Conservation (phyloP, 257 asterid genomes). For the Solanum chmielewskii region DNA sequence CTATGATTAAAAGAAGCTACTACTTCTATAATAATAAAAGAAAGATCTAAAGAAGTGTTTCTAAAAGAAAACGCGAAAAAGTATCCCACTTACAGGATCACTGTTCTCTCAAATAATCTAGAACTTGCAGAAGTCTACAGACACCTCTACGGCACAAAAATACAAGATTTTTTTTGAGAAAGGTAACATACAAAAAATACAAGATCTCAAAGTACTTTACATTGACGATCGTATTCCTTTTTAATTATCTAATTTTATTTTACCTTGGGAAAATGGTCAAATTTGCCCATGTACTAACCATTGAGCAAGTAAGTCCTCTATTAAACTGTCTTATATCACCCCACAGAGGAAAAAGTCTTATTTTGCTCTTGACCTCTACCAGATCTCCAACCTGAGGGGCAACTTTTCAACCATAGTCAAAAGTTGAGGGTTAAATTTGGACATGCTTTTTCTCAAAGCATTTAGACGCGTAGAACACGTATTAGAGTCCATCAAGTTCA, state of each 20-base stretch:
- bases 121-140: background rate
- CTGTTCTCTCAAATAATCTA: background rate
- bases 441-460: background rate
- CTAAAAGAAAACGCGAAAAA: background rate
- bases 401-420: background rate
- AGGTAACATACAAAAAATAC: background rate
- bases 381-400: background rate
- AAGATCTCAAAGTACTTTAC: background rate
- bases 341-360: background rate
- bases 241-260: background rate
- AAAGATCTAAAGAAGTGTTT: background rate
- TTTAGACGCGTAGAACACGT: background rate
- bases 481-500: background rate
- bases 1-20: background rate
- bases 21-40: background rate
- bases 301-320: background rate
- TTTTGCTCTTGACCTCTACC: background rate
- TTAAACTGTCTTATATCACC: background rate
- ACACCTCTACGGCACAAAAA: background rate
- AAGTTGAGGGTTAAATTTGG: background rate
- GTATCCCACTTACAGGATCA: background rate
- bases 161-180: background rate
- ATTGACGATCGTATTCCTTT: background rate
- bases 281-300: background rate
- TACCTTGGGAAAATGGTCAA: background rate